A percentile compares a stretch with the other conserved stretches of the same genome.
Evolutionary conservation across 495 filamentous ascomycete species (phyloP).

Genomic region (Aspergillus mulundensis): DNA sequence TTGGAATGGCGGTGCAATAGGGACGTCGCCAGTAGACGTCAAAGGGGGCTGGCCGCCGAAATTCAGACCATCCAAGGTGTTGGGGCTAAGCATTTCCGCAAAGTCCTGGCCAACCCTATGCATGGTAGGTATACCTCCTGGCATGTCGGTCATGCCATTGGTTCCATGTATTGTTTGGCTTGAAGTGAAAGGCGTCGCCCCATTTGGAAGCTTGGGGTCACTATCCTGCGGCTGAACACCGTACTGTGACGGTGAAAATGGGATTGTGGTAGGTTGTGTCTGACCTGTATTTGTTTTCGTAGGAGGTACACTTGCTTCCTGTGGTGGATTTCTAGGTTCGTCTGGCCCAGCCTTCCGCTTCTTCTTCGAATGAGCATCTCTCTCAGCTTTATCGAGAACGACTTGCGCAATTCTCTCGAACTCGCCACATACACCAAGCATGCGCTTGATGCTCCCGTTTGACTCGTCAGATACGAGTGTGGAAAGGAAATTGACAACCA

Average conservation of each 20-base stretch:
- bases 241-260: slow-evolving; percentile 35
- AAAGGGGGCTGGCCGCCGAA: slow-evolving; percentile 44
- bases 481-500: slow-evolving; percentile 86
- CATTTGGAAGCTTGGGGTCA: slow-evolving; percentile 22
- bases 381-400: slow-evolving; percentile 86
- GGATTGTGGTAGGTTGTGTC: slow-evolving; percentile 24
- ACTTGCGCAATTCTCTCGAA: slow-evolving; percentile 93
- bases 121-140: slow-evolving; percentile 30
- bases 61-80: slow-evolving; percentile 31
- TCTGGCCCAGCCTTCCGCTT: slow-evolving; percentile 69
- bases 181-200: slow-evolving; percentile 27
- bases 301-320: slow-evolving; percentile 23
- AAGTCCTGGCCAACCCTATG: slow-evolving; percentile 37
- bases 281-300: slow-evolving; percentile 21
- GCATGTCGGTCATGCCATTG: slow-evolving; percentile 22
- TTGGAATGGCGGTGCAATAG: slow-evolving; percentile 56
- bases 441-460: slow-evolving; percentile 82
- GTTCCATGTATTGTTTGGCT: slow-evolving; percentile 34
- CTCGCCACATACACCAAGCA: slow-evolving; percentile 88
- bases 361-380: slow-evolving; percentile 67
- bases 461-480: slow-evolving; percentile 71
- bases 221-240: slow-evolving; percentile 25
- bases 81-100: slow-evolving; percentile 38
- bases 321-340: slow-evolving; percentile 21
- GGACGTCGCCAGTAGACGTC: slow-evolving; percentile 36